A percentile compares a stretch with the other conserved stretches of the same genome.
These are phyloP conservation scores for Glycyrrhiza uralensis DNA, from an alignment of 306 rosid genomes.

Conservation along the genomic window DNA sequence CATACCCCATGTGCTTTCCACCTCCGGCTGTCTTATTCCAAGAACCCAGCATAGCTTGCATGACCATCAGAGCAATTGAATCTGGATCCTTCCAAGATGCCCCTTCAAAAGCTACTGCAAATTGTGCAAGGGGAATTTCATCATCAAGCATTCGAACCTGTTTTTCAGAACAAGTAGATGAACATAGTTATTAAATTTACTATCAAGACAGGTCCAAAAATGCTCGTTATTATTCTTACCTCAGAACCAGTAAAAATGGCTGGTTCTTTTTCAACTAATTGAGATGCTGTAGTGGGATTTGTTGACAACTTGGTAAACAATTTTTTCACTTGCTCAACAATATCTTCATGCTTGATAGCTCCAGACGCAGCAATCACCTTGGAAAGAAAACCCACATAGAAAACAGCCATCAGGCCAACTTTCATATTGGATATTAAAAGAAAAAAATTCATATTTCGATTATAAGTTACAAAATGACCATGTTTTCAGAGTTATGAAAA, in stretches of 20 bases:
- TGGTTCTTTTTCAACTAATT: conserved; percentile 77
- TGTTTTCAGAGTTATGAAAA: not conserved
- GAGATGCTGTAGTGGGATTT: conserved; percentile 77
- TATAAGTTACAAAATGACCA: not conserved
- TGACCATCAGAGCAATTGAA: conserved; percentile 90
- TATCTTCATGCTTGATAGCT: conserved; percentile 80
- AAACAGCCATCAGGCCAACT: not conserved
- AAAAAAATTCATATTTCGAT: not conserved
- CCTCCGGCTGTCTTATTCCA: conserved; percentile 89
- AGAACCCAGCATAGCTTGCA: conserved; percentile 97
- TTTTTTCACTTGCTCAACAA: conserved; percentile 65
- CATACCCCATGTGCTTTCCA: conserved; percentile 97
- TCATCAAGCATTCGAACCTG: conserved; percentile 94
- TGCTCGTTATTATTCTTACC: conserved; percentile 42
- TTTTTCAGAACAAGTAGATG: conserved; percentile 10
- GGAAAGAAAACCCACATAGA: conserved; percentile 12
- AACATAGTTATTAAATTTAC: not conserved
- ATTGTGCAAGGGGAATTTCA: conserved; percentile 85
- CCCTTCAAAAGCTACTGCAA: conserved; percentile 89
- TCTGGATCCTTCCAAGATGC: conserved; percentile 99
- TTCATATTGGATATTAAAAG: not conserved
- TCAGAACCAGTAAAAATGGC: conserved; percentile 93
- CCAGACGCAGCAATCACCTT: conserved; percentile 90
- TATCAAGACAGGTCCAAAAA: not conserved
- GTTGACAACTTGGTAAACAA: conserved; percentile 72